Conservation (phyloP, 2,329 filamentous ascomycete species). For the Diaporthe sp. region DNA sequence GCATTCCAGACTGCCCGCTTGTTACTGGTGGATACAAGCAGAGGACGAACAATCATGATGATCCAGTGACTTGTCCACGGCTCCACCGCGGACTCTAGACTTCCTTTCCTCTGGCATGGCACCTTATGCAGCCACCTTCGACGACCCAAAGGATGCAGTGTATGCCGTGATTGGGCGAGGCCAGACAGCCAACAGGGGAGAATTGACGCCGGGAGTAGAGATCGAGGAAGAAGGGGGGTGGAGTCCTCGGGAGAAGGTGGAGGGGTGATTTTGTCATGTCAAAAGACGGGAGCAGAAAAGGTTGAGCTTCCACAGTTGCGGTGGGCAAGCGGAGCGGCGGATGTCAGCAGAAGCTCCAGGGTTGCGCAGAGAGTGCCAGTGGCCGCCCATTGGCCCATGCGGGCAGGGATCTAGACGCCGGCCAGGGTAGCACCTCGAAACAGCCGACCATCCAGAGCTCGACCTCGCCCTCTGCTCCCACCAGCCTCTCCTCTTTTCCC, state of each 20-base stretch:
- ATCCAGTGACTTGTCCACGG: conserved; percentile 20
- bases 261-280: neutral
- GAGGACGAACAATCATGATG: conserved; percentile 12
- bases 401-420: conserved; percentile 57
- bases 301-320: conserved; percentile 32
- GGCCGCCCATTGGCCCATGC: conserved; percentile 50
- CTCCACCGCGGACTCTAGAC: conserved; percentile 32
- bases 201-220: conserved; percentile 25
- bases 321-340: conserved; percentile 48
- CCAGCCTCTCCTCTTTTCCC: conserved; percentile 33
- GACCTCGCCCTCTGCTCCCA: conserved; percentile 21
- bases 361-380: conserved; percentile 25
- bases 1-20: conserved; percentile 23
- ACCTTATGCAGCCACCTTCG: conserved; percentile 29
- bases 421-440: conserved; percentile 31
- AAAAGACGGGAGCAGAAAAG: conserved; percentile 4
- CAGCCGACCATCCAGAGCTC: conserved; percentile 34
- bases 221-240: neutral
- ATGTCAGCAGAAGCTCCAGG: conserved; percentile 44
- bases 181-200: conserved; percentile 16
- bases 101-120: conserved; percentile 29
- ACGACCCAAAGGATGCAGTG: conserved; percentile 15
- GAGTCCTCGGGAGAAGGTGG: neutral
- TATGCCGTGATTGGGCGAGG: conserved; percentile 40
- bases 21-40: conserved; percentile 17